Evolutionary conservation across 345 rosid genomes (phyloP).

Genomic region (Eucalyptus fibrosa): DNA sequence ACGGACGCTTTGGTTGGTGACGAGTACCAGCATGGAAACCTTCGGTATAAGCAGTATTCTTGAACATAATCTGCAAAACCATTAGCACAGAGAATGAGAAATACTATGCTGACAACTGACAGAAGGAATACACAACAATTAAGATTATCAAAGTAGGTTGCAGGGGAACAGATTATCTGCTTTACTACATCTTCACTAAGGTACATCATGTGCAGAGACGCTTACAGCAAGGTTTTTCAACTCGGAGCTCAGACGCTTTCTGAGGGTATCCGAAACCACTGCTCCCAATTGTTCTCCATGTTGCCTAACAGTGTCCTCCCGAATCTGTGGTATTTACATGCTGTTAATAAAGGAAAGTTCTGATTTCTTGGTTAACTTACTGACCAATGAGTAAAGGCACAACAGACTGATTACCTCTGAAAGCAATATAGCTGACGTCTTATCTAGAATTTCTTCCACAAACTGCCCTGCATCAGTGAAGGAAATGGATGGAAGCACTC

Average conservation of each 20-base stretch:
- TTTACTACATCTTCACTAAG: neutral
- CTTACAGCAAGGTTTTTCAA: slow-evolving; percentile 58
- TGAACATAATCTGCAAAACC: slow-evolving; percentile 55
- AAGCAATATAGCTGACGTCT: slow-evolving; percentile 37
- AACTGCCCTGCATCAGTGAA: slow-evolving; percentile 37
- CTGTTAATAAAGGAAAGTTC: neutral
- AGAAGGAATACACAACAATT: neutral
- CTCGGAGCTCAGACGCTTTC: slow-evolving; percentile 44
- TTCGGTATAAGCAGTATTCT: slow-evolving; percentile 74
- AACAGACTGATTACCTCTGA: slow-evolving; percentile 29
- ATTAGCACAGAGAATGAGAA: neutral
- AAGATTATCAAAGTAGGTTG: neutral
- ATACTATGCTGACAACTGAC: neutral
- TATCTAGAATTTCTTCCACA: slow-evolving; percentile 60
- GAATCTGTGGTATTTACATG: slow-evolving; percentile 22
- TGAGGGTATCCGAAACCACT: slow-evolving; percentile 26
- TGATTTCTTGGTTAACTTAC: neutral
- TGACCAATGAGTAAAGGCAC: neutral
- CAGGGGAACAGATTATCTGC: neutral
- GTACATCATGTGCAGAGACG: neutral
- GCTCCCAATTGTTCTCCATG: slow-evolving; percentile 38
- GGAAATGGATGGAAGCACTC: slow-evolving; percentile 1
- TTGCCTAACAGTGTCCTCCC: slow-evolving; percentile 20
- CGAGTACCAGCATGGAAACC: slow-evolving; percentile 64
- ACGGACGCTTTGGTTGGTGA: slow-evolving; percentile 18